A percentile compares a stretch with the other conserved stretches of the same genome.
Evolutionary conservation across 140 eudicot genomes (phyloP).

Genomic region (Erigeron philadelphicus): DNA sequence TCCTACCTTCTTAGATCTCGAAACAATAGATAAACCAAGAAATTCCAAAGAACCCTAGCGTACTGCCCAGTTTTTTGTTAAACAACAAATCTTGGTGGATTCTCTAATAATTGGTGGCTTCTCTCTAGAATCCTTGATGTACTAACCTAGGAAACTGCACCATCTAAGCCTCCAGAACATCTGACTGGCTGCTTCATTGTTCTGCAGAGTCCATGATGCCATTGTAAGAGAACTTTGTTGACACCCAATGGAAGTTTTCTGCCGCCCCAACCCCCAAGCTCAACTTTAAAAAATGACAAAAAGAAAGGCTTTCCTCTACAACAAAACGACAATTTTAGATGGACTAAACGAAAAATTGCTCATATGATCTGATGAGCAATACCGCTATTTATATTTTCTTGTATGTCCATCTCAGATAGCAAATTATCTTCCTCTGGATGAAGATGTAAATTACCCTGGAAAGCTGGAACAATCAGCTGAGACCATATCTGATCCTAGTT

Average conservation of each 20-base stretch:
- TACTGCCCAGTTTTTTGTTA: not conserved
- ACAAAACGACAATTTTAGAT: not conserved
- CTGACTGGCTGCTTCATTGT: not conserved
- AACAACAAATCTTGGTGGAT: not conserved
- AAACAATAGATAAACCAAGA: no score
- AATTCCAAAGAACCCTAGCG: no score
- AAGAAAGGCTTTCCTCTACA: conserved; percentile 2
- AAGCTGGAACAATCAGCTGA: conserved; percentile 78
- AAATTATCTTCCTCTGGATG: conserved; percentile 79
- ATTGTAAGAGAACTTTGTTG: not conserved
- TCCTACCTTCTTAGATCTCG: not conserved
- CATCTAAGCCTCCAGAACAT: not conserved
- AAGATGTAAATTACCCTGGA: conserved; percentile 84
- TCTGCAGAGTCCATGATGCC: not conserved
- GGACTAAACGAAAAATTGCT: conserved; percentile 1
- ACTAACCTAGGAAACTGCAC: not conserved
- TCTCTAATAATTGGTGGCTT: not conserved
- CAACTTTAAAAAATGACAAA: not conserved
- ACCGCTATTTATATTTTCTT: not conserved
- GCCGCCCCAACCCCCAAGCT: not conserved
- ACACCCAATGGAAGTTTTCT: not conserved
- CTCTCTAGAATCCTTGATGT: no score
- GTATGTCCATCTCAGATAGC: conserved; percentile 57
- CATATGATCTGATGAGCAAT: conserved; percentile 10
- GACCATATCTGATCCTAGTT: conserved; percentile 42